phyloP scores from a whole-genome alignment of 164 flowering plant genomes.

The Annona squamosa region DNA sequence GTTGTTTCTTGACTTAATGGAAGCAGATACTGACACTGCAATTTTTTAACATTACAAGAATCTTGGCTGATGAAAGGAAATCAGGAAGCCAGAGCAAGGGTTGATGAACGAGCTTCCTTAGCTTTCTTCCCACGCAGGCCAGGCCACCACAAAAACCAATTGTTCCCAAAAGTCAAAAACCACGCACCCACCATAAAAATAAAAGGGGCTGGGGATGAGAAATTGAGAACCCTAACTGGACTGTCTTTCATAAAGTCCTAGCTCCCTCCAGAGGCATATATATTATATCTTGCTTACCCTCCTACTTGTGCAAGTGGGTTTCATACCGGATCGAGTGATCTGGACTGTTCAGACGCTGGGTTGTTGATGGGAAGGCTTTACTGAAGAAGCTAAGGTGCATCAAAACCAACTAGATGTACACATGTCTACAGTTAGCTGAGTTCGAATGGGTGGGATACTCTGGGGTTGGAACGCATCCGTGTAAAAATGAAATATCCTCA shows the following conservation, averaged over 20 bases:
- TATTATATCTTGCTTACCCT: neutral
- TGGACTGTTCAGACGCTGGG: neutral
- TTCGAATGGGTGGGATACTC: neutral
- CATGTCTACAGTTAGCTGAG: neutral
- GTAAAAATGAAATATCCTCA: neutral
- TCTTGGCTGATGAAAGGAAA: neutral
- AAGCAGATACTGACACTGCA: neutral
- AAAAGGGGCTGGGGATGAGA: neutral
- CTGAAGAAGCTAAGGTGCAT: neutral
- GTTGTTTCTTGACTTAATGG: neutral
- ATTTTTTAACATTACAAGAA: slow-evolving; percentile 1
- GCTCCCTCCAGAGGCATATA: neutral
- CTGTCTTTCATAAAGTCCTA: neutral
- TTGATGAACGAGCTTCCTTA: neutral
- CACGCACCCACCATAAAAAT: neutral
- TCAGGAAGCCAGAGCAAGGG: neutral
- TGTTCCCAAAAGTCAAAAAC: slow-evolving; percentile 8
- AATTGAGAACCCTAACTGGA: slow-evolving; percentile 1
- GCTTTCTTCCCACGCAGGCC: neutral
- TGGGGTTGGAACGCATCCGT: neutral
- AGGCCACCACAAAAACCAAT: neutral
- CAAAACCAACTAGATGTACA: neutral
- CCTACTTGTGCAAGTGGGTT: neutral
- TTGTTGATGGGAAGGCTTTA: neutral
- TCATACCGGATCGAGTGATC: neutral